phyloP scores from a whole-genome alignment of 495 filamentous ascomycete species.

The Melanomma pulvis-pyrius region DNA sequence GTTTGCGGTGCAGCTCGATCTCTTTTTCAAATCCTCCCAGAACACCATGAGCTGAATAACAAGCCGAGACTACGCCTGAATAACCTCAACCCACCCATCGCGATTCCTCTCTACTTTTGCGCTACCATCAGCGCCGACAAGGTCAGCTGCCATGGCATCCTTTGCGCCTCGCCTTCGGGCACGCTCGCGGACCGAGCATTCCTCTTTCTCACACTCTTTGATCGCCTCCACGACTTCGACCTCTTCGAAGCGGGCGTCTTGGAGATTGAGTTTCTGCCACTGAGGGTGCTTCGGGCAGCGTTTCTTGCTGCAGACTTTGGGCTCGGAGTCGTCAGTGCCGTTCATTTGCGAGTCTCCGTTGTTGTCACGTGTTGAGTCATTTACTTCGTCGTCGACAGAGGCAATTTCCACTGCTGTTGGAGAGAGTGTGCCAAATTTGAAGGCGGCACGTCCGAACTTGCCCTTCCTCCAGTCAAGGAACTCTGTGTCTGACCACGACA shows the following conservation, averaged over 20 bases:
- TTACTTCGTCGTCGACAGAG: slow-evolving; percentile 8
- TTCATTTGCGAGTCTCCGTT: background rate
- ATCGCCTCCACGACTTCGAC: slow-evolving; percentile 45
- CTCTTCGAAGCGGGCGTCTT: slow-evolving; percentile 47
- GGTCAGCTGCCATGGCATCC: slow-evolving; percentile 14
- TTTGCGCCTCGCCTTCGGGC: slow-evolving; percentile 28
- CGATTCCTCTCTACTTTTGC: slow-evolving; percentile 25
- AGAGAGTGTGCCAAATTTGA: slow-evolving; percentile 30
- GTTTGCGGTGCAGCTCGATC: background rate
- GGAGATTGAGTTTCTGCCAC: slow-evolving; percentile 47
- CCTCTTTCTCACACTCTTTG: slow-evolving; percentile 44
- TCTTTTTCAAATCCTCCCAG: background rate
- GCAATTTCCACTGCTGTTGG: slow-evolving; percentile 38
- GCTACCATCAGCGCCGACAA: slow-evolving; percentile 1
- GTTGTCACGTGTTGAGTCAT: background rate
- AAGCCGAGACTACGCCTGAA: slow-evolving; percentile 5
- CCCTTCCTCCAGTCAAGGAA: slow-evolving; percentile 51
- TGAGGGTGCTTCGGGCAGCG: slow-evolving; percentile 46
- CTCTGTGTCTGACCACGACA: slow-evolving; percentile 64
- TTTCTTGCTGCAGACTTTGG: slow-evolving; percentile 43
- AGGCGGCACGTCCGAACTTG: slow-evolving; percentile 33
- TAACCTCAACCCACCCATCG: slow-evolving; percentile 32
- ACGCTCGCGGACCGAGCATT: slow-evolving; percentile 41
- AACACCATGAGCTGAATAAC: background rate
- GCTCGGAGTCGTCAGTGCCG: slow-evolving; percentile 7